These are phyloP conservation scores for Scedosporium minutisporum DNA, from an alignment of 2,329 filamentous ascomycete species.

Conservation along the genomic window DNA sequence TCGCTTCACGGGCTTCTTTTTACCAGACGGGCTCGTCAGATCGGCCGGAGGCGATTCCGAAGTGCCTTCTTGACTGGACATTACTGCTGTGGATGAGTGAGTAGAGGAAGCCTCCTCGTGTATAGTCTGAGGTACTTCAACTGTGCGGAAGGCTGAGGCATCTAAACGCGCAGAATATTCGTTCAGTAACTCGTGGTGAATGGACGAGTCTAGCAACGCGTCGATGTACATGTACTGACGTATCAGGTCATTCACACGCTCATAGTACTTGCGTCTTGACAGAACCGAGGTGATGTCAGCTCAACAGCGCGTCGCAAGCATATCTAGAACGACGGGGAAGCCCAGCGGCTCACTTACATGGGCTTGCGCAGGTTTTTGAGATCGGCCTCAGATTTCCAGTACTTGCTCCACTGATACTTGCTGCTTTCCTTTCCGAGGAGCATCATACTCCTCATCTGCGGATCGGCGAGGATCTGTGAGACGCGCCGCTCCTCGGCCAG, in stretches of 20 bases:
- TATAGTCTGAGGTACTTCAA: slow-evolving; percentile 64
- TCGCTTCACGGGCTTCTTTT: slow-evolving; percentile 45
- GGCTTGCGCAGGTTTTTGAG: slow-evolving; percentile 61
- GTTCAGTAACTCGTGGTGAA: slow-evolving; percentile 85
- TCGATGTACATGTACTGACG: slow-evolving; percentile 94
- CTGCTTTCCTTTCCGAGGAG: slow-evolving; percentile 85
- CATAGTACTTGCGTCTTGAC: slow-evolving; percentile 69
- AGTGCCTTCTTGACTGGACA: slow-evolving; percentile 17
- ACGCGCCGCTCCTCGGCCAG: slow-evolving; percentile 48
- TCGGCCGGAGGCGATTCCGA: not conserved
- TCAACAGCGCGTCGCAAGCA: not conserved
- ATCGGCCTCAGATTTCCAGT: slow-evolving; percentile 74
- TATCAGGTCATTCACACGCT: slow-evolving; percentile 78
- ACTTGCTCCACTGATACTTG: slow-evolving; percentile 74
- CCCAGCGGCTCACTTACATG: slow-evolving; percentile 34
- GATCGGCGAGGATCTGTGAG: slow-evolving; percentile 50
- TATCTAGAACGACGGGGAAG: not conserved
- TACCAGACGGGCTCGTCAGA: not conserved
- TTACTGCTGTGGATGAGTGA: slow-evolving; percentile 16
- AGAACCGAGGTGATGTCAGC: not conserved
- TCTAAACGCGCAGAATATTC: slow-evolving; percentile 64
- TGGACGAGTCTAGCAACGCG: slow-evolving; percentile 75
- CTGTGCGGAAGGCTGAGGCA: slow-evolving; percentile 40
- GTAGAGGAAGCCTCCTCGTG: slow-evolving; percentile 49
- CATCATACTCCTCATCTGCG: slow-evolving; percentile 71